A percentile compares a stretch with the other conserved stretches of the same genome.
Evolutionary conservation across 441 rosid species (phyloP).

Genomic region (Populus tomentosa): DNA sequence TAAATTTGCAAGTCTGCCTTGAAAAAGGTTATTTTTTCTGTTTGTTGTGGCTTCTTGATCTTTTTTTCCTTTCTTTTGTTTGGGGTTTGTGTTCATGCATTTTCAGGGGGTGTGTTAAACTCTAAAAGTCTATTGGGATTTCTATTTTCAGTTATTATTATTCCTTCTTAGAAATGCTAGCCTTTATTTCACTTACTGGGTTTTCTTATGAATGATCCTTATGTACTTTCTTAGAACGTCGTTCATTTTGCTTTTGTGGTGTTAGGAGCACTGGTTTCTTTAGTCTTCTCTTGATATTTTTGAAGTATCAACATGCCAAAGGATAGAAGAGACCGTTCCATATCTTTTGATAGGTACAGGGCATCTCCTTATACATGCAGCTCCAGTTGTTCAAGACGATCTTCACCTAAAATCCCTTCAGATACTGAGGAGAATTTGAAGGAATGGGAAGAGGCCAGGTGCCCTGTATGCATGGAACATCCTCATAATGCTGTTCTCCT

Average conservation of each 20-base stretch:
- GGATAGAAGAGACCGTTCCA: constrained; percentile 62
- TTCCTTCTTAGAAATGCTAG: neutral
- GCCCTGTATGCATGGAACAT: constrained; percentile 84
- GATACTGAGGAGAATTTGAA: constrained; percentile 42
- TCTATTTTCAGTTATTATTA: neutral
- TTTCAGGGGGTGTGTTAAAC: neutral
- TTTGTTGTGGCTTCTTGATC: neutral
- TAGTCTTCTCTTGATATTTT: constrained; percentile 11
- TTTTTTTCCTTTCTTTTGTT: neutral
- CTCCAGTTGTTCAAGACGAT: constrained; percentile 31
- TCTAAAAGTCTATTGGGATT: neutral
- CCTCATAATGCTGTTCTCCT: constrained; percentile 83
- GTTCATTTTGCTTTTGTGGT: constrained; percentile 17
- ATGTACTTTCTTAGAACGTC: constrained; percentile 14
- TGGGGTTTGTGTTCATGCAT: neutral
- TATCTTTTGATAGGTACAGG: constrained; percentile 49
- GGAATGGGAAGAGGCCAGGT: constrained; percentile 78
- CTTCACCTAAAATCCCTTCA: constrained; percentile 34
- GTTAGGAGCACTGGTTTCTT: constrained; percentile 11
- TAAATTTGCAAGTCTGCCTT: neutral
- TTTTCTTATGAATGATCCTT: neutral
- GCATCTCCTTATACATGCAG: constrained; percentile 49
- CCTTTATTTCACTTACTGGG: neutral
- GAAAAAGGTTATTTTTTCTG: too few species aligned
- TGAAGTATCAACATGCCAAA: constrained; percentile 49